Conservation (phyloP, 768 basidiomycete species). For the Serendipita sp. region DNA sequence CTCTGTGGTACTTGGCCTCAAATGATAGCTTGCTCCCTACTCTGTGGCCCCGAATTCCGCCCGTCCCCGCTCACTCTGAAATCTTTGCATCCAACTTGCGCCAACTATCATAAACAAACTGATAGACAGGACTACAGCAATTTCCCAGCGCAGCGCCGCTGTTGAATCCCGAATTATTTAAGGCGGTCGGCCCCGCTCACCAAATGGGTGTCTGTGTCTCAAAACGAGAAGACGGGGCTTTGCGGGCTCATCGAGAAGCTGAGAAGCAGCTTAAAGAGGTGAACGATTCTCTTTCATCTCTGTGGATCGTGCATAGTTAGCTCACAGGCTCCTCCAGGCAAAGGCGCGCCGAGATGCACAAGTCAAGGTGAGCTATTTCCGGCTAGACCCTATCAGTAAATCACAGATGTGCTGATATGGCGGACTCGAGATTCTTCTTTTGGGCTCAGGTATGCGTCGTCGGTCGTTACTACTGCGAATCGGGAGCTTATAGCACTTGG, state of each 20-base stretch:
- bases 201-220: constrained; percentile 2
- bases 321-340: constrained; percentile 31
- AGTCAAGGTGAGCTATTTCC: constrained; percentile 43
- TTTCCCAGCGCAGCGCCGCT: no score
- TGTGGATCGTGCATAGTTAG: constrained; percentile 5
- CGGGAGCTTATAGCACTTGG: no score
- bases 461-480: not conserved
- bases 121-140: no score
- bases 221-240: constrained; percentile 24
- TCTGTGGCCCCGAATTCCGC: no score
- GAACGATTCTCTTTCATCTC: not conserved
- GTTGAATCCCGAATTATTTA: no score
- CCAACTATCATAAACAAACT: no score
- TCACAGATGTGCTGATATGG: not conserved
- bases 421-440: constrained; percentile 49
- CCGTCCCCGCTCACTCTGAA: no score
- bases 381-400: not conserved
- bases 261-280: constrained; percentile 71
- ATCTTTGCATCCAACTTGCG: no score
- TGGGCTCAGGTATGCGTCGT: constrained; percentile 54
- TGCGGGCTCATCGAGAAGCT: constrained; percentile 43
- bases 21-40: no score
- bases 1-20: no score
- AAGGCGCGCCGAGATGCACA: constrained; percentile 53
- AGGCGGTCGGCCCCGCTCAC: no score